Conservation (phyloP, 352 stramenopile genomes). For the Phytophthora europaea region DNA sequence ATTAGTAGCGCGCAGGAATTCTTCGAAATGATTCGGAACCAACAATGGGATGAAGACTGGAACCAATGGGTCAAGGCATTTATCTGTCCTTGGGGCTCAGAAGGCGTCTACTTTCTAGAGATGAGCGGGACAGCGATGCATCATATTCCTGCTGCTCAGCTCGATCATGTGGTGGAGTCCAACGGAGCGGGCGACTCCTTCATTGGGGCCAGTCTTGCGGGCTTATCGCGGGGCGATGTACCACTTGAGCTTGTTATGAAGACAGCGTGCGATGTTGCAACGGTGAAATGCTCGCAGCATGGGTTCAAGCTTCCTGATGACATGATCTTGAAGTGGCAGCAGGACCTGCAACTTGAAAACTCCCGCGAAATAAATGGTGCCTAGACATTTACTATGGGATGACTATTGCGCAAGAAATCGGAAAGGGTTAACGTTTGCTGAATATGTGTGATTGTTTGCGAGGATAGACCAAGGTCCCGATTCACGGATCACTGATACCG, state of each 20-base stretch:
- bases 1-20: conserved; percentile 54
- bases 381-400: background rate
- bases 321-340: conserved; percentile 32
- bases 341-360: conserved; percentile 14
- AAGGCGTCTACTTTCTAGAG: conserved; percentile 70
- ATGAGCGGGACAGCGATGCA: conserved; percentile 25
- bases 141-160: conserved; percentile 47
- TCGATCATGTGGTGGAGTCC: conserved; percentile 65
- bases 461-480: background rate
- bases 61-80: conserved; percentile 48
- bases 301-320: conserved; percentile 54
- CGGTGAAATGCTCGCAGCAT: conserved; percentile 65
- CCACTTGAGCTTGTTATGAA: conserved; percentile 46
- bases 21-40: conserved; percentile 37
- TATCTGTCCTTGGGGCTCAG: conserved; percentile 72
- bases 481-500: background rate
- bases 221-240: conserved; percentile 38
- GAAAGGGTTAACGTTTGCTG: conserved; percentile 17
- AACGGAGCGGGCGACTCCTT: conserved; percentile 82
- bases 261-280: conserved; percentile 63
- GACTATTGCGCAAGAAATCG: background rate
- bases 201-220: conserved; percentile 71
- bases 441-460: background rate
- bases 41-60: conserved; percentile 38
- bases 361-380: conserved; percentile 8